phyloP scores from a whole-genome alignment of 176 grass and related monocot genomes.

The Aegilops tauschii region DNA sequence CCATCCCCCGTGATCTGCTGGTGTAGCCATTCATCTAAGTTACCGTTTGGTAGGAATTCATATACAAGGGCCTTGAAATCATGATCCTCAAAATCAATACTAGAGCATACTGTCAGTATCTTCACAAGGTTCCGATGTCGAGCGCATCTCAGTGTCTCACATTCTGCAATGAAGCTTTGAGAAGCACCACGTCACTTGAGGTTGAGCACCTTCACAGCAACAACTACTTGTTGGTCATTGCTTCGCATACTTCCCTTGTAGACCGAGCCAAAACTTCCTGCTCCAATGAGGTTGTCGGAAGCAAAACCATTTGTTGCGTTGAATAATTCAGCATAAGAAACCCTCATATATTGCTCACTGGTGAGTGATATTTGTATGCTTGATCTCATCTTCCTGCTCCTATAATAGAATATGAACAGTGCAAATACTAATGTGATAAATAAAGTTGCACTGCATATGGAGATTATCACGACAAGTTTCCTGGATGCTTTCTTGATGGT shows the following conservation, averaged over 20 bases:
- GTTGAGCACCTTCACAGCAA: constrained; percentile 19
- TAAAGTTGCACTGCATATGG: background rate
- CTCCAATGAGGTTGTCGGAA: constrained; percentile 9
- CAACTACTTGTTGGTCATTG: background rate
- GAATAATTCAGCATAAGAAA: constrained; percentile 29
- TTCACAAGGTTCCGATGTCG: constrained; percentile 16
- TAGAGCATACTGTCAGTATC: constrained; percentile 12
- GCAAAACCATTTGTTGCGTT: constrained; percentile 25
- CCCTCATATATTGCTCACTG: background rate
- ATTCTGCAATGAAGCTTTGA: background rate
- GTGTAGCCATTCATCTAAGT: background rate
- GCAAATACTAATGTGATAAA: background rate
- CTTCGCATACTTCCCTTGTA: background rate
- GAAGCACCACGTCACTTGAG: background rate
- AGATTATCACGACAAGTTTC: background rate
- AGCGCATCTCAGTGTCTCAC: background rate
- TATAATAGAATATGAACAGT: background rate
- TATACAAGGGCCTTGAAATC: constrained; percentile 11
- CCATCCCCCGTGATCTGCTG: background rate
- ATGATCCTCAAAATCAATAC: background rate
- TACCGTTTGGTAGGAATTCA: background rate
- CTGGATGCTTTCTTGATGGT: background rate
- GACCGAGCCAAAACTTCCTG: constrained; percentile 33
- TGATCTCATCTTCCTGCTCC: background rate
- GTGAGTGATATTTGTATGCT: background rate